Base-by-base conservation (phyloP, 2,329 filamentous ascomycete genomes). In the Lasiodiplodia sp. region DNA sequence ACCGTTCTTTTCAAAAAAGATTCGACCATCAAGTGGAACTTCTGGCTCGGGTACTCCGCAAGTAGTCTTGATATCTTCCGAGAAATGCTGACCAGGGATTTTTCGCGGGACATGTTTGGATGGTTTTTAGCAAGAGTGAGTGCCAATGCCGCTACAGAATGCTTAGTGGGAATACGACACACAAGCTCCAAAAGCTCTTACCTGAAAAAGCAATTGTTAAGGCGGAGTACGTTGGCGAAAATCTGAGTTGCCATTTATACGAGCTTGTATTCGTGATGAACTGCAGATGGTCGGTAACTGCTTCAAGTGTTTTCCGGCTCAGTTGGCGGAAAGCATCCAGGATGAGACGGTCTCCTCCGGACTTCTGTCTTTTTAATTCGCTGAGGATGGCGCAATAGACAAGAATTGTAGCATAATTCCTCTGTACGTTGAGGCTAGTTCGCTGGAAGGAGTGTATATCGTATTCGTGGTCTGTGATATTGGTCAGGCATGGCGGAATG, bases 131-230 rank as follows among this genome's bases (percentile, higher is more conserved):
- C 28, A 37, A 64, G 60, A 3, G 60, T 64, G 28, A 64, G 28
- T 3, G 28, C 60, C 31, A 64, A 34, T 12, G 44, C 44, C 6
- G 47, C 60, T 64, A 12, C 7, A 2, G 12, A 12, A n/a, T 16
- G 7, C n/a, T 31, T 21, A 11, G 51, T 25, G 38, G 25, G 37
- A 2, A 57, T 40, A 8, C 28, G 47, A 10, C 4, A 2, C 2
- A 12, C 2, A 38, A 31, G 3, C 14, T n/a, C 38, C 5, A 14
- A n/a, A 44, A 44, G 5, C 2, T 2, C 58, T 38, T 52, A 64
- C 60, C n/a, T 4, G 60, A 52, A 25, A 64, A 64, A 4, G 60
- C 38, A 7, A 64, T 52, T 21, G 60, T 64, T 12, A 64, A 11
- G 0, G 60, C 47, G 10, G 60, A 64, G 23, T 64, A 64, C 3